Percentiles rank a stretch among this genome's conserved stretches.
Evolutionary conservation across 108 stramenopile species (phyloP).

Genomic region (Craspedostauros australis): DNA sequence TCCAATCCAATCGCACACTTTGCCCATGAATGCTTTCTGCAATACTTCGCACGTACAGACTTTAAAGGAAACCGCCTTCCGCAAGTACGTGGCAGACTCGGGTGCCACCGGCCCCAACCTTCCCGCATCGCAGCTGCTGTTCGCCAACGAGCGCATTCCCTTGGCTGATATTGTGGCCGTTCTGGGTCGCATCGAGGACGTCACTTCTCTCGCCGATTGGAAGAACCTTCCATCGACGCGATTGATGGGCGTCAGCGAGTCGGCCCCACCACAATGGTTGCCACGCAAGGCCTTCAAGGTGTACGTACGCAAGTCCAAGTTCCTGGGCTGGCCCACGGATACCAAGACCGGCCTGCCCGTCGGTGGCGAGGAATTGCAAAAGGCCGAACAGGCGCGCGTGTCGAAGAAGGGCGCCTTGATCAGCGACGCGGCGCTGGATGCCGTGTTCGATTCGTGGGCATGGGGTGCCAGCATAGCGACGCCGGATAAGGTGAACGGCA

Average conservation of each 20-base stretch:
- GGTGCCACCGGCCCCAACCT: slow-evolving; percentile 26
- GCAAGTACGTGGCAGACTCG: slow-evolving; percentile 16
- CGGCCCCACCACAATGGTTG: slow-evolving; percentile 26
- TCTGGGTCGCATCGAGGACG: slow-evolving; percentile 21
- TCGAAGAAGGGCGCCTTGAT: slow-evolving; percentile 16
- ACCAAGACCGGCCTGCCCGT: slow-evolving; percentile 24
- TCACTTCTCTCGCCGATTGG: slow-evolving; percentile 23
- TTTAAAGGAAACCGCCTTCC: slow-evolving; percentile 3
- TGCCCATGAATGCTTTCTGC: too few relatives aligned
- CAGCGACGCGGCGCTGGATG: slow-evolving; percentile 35
- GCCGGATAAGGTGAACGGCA: slow-evolving; percentile 29
- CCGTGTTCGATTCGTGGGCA: slow-evolving; percentile 42
- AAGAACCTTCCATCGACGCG: slow-evolving; percentile 22
- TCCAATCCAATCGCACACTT: too few relatives aligned
- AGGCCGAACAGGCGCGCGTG: slow-evolving; percentile 7
- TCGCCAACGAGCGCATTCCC: slow-evolving; percentile 19
- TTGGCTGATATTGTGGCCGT: slow-evolving; percentile 28
- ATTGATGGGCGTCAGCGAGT: neutral
- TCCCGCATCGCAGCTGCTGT: slow-evolving; percentile 7
- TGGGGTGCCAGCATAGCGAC: slow-evolving; percentile 40
- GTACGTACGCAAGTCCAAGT: slow-evolving; percentile 23
- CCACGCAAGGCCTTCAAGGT: slow-evolving; percentile 34
- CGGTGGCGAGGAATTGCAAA: slow-evolving; percentile 25
- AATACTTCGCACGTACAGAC: too few relatives aligned
- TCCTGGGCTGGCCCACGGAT: slow-evolving; percentile 29